phyloP scores from a whole-genome alignment of 306 rosid species.

The Parietaria judaica region DNA sequence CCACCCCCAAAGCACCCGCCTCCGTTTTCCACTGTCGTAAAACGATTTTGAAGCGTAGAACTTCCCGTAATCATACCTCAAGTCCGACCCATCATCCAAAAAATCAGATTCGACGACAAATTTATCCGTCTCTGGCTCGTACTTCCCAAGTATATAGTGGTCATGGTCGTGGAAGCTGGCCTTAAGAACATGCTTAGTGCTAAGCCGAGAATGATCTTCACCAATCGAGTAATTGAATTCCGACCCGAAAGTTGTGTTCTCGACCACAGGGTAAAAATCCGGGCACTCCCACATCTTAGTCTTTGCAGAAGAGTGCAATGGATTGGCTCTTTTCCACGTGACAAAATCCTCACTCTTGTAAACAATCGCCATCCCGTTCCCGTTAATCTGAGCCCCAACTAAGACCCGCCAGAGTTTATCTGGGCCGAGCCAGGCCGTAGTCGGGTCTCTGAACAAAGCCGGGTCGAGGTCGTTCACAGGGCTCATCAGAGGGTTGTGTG shows the following conservation, averaged over 20 bases:
- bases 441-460: conserved; percentile 17
- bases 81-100: not conserved
- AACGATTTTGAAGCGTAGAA: conserved; percentile 14
- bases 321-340: conserved; percentile 12
- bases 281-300: conserved; percentile 23
- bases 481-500: conserved; percentile 16
- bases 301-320: conserved; percentile 6
- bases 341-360: conserved; percentile 16
- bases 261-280: conserved; percentile 16
- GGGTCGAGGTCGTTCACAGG: conserved; percentile 7
- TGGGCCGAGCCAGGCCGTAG: conserved; percentile 19
- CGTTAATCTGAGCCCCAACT: conserved; percentile 3
- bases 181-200: conserved; percentile 3
- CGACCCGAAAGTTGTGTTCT: conserved; percentile 21
- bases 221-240: not conserved
- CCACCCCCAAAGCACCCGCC: conserved; percentile 10
- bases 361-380: conserved; percentile 3
- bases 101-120: conserved; percentile 1
- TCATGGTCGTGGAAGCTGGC: not conserved
- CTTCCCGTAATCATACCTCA: conserved; percentile 12
- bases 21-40: conserved; percentile 3
- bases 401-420: conserved; percentile 13
- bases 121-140: conserved; percentile 1
- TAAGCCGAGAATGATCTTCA: not conserved
- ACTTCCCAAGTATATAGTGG: conserved; percentile 4